A percentile compares a stretch with the other conserved stretches of the same genome.
These are phyloP conservation scores for Russula dissimulans DNA, from an alignment of 768 basidiomycete genomes.

Conservation along the genomic window DNA sequence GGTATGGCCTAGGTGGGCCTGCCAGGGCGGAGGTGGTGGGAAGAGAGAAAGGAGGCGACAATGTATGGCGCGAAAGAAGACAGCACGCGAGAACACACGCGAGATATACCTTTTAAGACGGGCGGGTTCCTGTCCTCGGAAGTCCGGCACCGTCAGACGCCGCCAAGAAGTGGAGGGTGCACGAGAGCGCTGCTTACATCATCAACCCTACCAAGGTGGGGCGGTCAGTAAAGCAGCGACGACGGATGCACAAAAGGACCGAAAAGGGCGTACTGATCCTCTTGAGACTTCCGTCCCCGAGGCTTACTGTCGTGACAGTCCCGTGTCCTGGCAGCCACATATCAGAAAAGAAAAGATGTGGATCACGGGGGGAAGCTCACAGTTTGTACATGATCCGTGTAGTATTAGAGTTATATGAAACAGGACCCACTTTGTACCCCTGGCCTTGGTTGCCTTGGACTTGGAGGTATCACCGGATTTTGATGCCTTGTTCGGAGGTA, in stretches of 20 bases:
- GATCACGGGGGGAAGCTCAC: slow-evolving; percentile 12
- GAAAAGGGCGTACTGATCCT: slow-evolving; percentile 22
- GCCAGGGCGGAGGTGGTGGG: slow-evolving; percentile 12
- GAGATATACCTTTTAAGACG: slow-evolving; percentile 17
- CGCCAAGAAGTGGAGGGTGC: neutral
- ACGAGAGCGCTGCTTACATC: slow-evolving; percentile 4
- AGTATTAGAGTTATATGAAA: neutral
- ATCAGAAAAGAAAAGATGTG: neutral
- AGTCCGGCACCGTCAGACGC: slow-evolving; percentile 11
- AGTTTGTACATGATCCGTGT: neutral
- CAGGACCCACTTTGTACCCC: slow-evolving; percentile 3
- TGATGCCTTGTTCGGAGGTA: slow-evolving; percentile 20
- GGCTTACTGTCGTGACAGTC: neutral
- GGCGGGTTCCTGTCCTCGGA: slow-evolving; percentile 17
- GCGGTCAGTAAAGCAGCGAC: neutral
- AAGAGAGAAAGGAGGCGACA: slow-evolving; percentile 2
- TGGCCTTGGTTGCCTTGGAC: slow-evolving; percentile 7
- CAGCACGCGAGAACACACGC: slow-evolving; percentile 2
- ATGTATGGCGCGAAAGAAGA: neutral
- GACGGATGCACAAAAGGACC: neutral
- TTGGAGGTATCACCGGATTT: slow-evolving; percentile 10
- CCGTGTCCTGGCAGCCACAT: neutral
- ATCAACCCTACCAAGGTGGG: neutral
- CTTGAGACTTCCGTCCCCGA: slow-evolving; percentile 10
- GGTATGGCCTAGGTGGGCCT: neutral